phyloP scores from a whole-genome alignment of 2,329 filamentous ascomycete species.

The Trichophyton simii region DNA sequence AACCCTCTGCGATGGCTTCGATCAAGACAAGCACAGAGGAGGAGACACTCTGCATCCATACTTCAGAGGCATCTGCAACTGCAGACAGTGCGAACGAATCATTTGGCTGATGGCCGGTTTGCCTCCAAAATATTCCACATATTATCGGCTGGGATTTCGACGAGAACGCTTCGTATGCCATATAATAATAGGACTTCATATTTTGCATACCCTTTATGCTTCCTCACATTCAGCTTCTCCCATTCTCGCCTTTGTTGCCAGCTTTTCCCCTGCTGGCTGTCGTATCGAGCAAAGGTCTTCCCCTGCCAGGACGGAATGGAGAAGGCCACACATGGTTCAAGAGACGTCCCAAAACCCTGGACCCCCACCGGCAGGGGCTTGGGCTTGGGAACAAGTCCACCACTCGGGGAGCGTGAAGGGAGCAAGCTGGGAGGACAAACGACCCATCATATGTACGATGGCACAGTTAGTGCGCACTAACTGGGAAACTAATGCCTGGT shows the following conservation, averaged over 20 bases:
- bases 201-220: neutral
- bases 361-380: neutral
- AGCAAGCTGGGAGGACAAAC: neutral
- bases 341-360: neutral
- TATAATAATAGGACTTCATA: neutral
- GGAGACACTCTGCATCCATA: neutral
- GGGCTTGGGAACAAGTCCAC: neutral
- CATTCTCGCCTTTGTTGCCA: neutral
- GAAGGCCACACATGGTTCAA: neutral
- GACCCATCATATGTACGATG: neutral
- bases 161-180: neutral
- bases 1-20: neutral
- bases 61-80: neutral
- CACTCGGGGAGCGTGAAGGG: neutral
- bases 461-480: neutral
- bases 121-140: neutral
- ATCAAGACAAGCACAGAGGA: too few species aligned
- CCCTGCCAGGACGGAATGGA: neutral
- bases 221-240: neutral
- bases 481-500: neutral
- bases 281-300: neutral
- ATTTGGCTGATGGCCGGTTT: neutral
- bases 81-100: neutral
- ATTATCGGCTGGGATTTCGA: neutral
- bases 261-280: neutral